Base-by-base conservation (phyloP, 2,329 filamentous ascomycete genomes). In the Tetracladium maxilliforme region DNA sequence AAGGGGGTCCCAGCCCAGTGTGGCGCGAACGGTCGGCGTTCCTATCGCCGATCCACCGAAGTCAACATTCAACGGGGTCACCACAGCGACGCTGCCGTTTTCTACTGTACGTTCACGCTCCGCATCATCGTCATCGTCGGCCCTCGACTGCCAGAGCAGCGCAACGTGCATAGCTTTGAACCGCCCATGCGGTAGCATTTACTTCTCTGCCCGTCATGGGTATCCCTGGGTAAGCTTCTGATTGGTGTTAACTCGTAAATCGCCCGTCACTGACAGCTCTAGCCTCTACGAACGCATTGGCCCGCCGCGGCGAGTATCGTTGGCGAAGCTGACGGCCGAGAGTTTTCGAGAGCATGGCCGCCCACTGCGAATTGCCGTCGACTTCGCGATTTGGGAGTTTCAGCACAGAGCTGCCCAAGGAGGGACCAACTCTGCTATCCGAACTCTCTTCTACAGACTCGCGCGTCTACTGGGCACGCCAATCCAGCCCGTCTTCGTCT, bases 341-440 rank as follows among this genome's bases (percentile, higher is more conserved):
- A 76, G 81, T 37, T 68, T 92, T 34, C 70, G 83, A 40, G 51
- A 63, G 27, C 71, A 70, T 8, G 64, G 67, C 14, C 66, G 75
- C 3, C 86, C 86, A 1, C 58, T 95, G 20, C 76, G 86, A 20
- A 62, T 98, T 23, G 90, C 90, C 19, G 79, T 98, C 35, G 90
- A 98, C 45, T 79, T 92, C 38, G 83, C 84, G 4, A 95, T 98
- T 44, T 98, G 90, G 90, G 78, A 93, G 22, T 95, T 93, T 43
- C 90, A 98, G 43, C 76, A 76, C 9, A 84, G 92, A 44, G 76
- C 82, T 10, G 80, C 80, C 11, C 72, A 73, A 55, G 83, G 70
- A 67, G 90, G 90, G 31, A 72, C 74, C 8, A 94, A 94, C 39
- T 87, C 90, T 6, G 86, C 86, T 2, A 63, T 94, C 19, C 70